Percentiles rank a stretch among this genome's conserved stretches.
phyloP scores from a whole-genome alignment of 257 asterid genomes.

The Solanum chmielewskii region DNA sequence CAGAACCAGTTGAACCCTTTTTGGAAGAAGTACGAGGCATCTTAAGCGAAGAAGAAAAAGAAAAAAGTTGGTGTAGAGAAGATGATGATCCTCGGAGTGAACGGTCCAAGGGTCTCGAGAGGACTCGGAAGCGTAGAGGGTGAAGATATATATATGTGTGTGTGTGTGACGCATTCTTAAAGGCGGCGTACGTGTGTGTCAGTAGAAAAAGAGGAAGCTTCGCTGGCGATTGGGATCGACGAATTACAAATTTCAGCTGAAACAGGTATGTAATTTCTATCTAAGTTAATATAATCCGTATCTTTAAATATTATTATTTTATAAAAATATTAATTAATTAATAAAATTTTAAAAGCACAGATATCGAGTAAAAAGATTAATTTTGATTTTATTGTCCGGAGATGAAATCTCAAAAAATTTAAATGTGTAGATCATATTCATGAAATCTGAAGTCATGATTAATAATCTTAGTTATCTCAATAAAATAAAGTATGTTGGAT shows the following conservation, averaged over 20 bases:
- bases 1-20: slow-evolving; percentile 34
- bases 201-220: neutral
- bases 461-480: no score
- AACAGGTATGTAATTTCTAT: neutral
- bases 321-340: no score
- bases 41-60: neutral
- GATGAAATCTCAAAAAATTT: neutral
- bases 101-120: neutral
- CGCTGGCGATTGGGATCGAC: neutral
- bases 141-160: neutral
- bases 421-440: no score
- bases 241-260: neutral
- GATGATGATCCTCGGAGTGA: neutral
- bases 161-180: neutral
- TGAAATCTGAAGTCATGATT: neutral
- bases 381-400: neutral
- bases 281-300: neutral
- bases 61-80: neutral
- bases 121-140: neutral
- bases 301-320: no score
- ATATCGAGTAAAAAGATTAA: no score
- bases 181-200: neutral
- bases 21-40: slow-evolving; percentile 87
- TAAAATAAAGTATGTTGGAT: no score
- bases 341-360: no score